Evolutionary conservation across 305 asterid species (phyloP), one percentile per base, ranked within the genome.

Genomic region (Fraxinus velutina): DNA sequence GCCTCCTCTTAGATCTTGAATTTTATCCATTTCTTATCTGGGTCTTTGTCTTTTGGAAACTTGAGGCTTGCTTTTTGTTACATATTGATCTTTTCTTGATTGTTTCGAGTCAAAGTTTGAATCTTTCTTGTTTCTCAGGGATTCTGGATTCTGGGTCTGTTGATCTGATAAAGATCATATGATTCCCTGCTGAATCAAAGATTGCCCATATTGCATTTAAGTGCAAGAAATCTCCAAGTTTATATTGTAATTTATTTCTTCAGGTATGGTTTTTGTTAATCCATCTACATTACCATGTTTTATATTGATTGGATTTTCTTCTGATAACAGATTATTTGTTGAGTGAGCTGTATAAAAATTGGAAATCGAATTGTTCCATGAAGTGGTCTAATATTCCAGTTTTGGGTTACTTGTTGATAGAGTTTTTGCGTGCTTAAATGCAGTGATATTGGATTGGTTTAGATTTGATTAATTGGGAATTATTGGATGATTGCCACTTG

Each of bases 1-100:
- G 89, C 86, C 87, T 87, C 91, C 90, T 87, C 82, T 80, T 68
- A 68, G 62, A 89, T 93, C 97, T 93, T 92, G 90, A 90, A 57
- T 88, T 85, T 22, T 82, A 83, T 79, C 78, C 76, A 78, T 78
- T 87, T 83, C 73, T 79, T 79, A 85, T 86, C 86, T 79, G 87
- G 87, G 87, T 88, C 85, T 75, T 79, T 80, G 70, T 85, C 85
- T 32, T 84, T 88, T 89, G 92, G 90, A 82, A 82, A 76, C 33
- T 84, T 79, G 74, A n/a, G 64, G 78, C 81, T 80, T 81, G 73
- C 77, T 75, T 52, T 70, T 82, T 78, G 34, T 78, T 80, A 42
- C 21, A 36, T 47, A 76, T 81, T 83, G 79, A 81, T 78, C 80
- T 80, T 66, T 57, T 86, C 37, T 86, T 82, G 70, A 22, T 57